Conservation (phyloP, 2,329 filamentous ascomycete genomes). For the Lojkania enalia region DNA sequence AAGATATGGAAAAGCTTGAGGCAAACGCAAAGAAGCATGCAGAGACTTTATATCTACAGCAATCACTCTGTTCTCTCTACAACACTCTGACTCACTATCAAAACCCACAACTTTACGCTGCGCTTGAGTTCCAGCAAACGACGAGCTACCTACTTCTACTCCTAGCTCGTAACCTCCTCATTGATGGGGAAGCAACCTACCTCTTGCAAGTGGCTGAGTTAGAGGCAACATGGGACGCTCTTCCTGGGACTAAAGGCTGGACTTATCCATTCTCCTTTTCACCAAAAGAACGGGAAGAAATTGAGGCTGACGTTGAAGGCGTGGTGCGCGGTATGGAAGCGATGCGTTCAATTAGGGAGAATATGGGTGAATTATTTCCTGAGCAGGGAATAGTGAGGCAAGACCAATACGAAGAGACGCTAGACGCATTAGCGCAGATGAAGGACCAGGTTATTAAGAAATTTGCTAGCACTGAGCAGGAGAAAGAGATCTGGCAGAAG, state of each 20-base stretch:
- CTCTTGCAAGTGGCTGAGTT: constrained; percentile 28
- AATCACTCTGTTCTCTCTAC: constrained; percentile 35
- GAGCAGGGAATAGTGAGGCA: constrained; percentile 27
- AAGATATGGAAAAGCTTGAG: constrained; percentile 27
- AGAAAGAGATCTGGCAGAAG: constrained; percentile 25
- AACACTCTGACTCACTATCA: constrained; percentile 27
- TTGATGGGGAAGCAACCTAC: constrained; percentile 41
- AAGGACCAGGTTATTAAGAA: constrained; percentile 27
- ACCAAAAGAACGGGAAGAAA: constrained; percentile 19
- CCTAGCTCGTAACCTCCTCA: constrained; percentile 37
- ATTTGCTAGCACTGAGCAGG: constrained; percentile 23
- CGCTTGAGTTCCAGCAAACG: constrained; percentile 38
- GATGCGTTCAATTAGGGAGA: constrained; percentile 30
- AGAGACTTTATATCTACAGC: constrained; percentile 28
- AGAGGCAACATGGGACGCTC: constrained; percentile 26
- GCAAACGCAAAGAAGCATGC: constrained; percentile 24
- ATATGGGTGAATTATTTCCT: constrained; percentile 29
- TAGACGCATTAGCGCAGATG: constrained; percentile 28
- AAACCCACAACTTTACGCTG: constrained; percentile 30
- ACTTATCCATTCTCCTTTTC: constrained; percentile 28
- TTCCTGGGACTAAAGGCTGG: constrained; percentile 21
- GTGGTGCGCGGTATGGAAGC: constrained; percentile 29
- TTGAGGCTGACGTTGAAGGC: constrained; percentile 31
- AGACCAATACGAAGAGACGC: constrained; percentile 29
- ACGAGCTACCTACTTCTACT: constrained; percentile 32